These are phyloP conservation scores for Yamadazyma spencermartinsiae DNA, from an alignment of 1,139 yeast species.

Conservation along the genomic window DNA sequence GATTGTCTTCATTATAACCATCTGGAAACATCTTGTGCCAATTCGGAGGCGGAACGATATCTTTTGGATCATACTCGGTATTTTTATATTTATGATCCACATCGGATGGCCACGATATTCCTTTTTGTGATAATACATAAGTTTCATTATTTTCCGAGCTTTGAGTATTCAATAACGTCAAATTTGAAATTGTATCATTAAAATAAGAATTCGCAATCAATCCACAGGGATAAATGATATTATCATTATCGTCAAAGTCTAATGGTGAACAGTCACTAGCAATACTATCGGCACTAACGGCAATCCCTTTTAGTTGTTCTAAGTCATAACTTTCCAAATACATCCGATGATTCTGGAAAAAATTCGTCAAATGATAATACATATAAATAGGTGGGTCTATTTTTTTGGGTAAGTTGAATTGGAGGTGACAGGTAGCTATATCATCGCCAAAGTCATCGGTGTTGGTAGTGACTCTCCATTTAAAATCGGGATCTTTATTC, in stretches of 20 bases:
- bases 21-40: slow-evolving; percentile 85
- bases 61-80: slow-evolving; percentile 66
- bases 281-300: slow-evolving; percentile 47
- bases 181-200: slow-evolving; percentile 72
- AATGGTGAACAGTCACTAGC: slow-evolving; percentile 62
- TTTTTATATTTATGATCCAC: slow-evolving; percentile 69
- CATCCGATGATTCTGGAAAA: slow-evolving; percentile 76
- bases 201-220: slow-evolving; percentile 90
- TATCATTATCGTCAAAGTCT: slow-evolving; percentile 35
- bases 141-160: slow-evolving; percentile 45
- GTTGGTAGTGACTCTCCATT: slow-evolving; percentile 51
- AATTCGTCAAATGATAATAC: slow-evolving; percentile 71
- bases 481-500: slow-evolving; percentile 43
- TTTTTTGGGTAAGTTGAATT: slow-evolving; percentile 59
- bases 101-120: slow-evolving; percentile 88
- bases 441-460: slow-evolving; percentile 37
- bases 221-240: slow-evolving; percentile 82
- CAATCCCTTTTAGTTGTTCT: slow-evolving; percentile 63
- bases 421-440: slow-evolving; percentile 49
- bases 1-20: slow-evolving; percentile 80
- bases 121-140: slow-evolving; percentile 63
- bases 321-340: slow-evolving; percentile 72
- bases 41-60: slow-evolving; percentile 94
- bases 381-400: slow-evolving; percentile 61
- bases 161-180: slow-evolving; percentile 46